Evolutionary conservation across 2,329 filamentous ascomycete genomes (phyloP), one percentile per base, ranked within the genome.

Genomic region (Penicillium brasilianum): DNA sequence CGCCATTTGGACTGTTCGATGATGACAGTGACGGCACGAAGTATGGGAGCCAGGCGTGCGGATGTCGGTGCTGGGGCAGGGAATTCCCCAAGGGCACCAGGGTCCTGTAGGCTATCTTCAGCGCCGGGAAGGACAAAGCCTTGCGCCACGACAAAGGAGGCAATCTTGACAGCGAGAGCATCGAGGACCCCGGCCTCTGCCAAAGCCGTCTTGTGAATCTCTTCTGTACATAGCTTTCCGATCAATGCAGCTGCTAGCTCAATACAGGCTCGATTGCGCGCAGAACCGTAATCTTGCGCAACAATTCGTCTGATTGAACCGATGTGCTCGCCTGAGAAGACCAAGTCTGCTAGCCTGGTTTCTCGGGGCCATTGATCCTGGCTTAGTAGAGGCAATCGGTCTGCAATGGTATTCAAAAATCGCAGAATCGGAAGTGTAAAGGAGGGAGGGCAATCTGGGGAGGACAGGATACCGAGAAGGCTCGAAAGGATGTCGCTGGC

Each of bases 1-100:
- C 92, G 87, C 75, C 89, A 91, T 67, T 88, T 89, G 0, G 94
- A 97, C 69, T 91, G 87, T 62, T 88, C 85, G 53, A 97, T 85
- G 51, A 97, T 90, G 49, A 88, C 85, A 20, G 88, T 85, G 54
- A 96, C 86, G 0, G 93, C 91, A 63, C 92, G 89, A 7, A 98
- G 79, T 18, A 97, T 85, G 10, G 87, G 87, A 1, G 87, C 84
- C 41, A 96, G 78, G 61, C 85, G 86, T 28, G 86, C 81, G 16
- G 80, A 81, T 14, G 82, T 78, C 2, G 85, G 84, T 8, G 90
- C 86, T 25, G 89, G 82, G 3, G 83, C 77, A 2, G 90, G 90
- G 50, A 92, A 83, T 20, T 82, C 80, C 8, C 85, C 83, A 55
- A 82, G 75, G 36, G 88, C 72, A 8, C 84, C 84, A 58, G 88